These are phyloP conservation scores for Eugenia klotzschiana DNA, from an alignment of 441 rosid genomes.

Conservation along the genomic window DNA sequence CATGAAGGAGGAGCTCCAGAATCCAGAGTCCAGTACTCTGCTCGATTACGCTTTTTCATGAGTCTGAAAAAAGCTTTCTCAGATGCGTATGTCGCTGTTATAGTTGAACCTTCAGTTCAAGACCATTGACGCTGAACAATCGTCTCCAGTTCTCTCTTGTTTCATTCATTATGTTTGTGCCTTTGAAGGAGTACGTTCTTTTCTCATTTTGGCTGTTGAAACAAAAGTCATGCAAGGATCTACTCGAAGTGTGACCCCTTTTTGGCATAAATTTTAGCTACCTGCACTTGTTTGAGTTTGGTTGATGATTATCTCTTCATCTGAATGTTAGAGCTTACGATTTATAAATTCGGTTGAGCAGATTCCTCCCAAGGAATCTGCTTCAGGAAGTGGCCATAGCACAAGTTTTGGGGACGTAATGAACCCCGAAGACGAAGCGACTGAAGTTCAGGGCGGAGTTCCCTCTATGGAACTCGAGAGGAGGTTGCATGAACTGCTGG, in stretches of 20 bases:
- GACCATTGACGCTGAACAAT: not conserved
- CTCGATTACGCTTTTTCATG: not conserved
- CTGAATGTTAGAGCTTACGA: not conserved
- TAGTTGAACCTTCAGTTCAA: not conserved
- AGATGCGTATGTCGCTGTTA: not conserved
- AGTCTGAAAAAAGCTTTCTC: not conserved
- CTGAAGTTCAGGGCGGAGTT: constrained; percentile 24
- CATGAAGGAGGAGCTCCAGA: not conserved
- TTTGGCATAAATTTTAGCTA: not conserved
- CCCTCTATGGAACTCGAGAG: constrained; percentile 54
- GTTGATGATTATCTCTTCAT: not conserved
- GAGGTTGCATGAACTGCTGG: constrained; percentile 49
- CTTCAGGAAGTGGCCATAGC: constrained; percentile 9
- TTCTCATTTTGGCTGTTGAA: not conserved
- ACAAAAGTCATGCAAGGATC: not conserved
- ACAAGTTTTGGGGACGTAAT: constrained; percentile 26
- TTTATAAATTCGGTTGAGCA: constrained; percentile 1
- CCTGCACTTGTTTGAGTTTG: not conserved
- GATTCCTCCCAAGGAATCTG: constrained; percentile 1
- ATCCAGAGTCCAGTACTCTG: not conserved
- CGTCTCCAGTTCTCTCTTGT: not conserved
- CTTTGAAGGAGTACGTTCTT: not conserved
- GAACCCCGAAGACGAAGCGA: constrained; percentile 15
- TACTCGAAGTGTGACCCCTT: not conserved
- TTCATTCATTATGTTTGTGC: not conserved